Evolutionary conservation across 1,284 basidiomycete genomes (phyloP).

Genomic region (Coniophora puteana): DNA sequence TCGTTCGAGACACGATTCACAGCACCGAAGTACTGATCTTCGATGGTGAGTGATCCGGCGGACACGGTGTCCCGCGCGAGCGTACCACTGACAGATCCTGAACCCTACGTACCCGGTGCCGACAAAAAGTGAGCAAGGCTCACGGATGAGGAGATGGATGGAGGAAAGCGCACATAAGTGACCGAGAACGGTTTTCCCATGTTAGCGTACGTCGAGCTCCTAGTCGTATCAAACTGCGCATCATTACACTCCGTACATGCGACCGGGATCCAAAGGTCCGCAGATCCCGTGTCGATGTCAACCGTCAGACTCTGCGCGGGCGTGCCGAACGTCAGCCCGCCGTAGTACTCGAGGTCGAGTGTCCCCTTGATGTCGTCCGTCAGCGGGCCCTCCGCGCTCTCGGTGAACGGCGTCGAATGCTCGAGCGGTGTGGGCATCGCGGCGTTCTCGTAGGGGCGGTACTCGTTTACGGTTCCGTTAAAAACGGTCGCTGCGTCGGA

Average conservation of each 20-base stretch:
- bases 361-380: conserved; percentile 16
- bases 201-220: conserved; percentile 39
- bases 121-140: conserved; percentile 5
- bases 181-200: conserved; percentile 39
- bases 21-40: conserved; percentile 47
- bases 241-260: conserved; percentile 36
- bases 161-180: conserved; percentile 49
- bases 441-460: too few species aligned
- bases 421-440: too few species aligned
- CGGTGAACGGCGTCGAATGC: too few species aligned
- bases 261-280: conserved; percentile 53
- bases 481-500: neutral
- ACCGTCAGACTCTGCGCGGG: conserved; percentile 41
- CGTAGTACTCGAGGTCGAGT: conserved; percentile 51
- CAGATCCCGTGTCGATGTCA: conserved; percentile 58
- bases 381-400: conserved; percentile 12
- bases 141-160: conserved; percentile 10
- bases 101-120: conserved; percentile 34
- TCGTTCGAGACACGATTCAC: conserved; percentile 38
- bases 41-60: conserved; percentile 39
- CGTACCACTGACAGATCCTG: conserved; percentile 44
- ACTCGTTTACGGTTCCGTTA: neutral
- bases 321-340: conserved; percentile 43
- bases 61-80: conserved; percentile 46
- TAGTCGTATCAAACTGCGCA: conserved; percentile 31